Percentiles rank a stretch among this genome's conserved stretches.
phyloP scores from a whole-genome alignment of 768 basidiomycete genomes.

The Boletellus ananiceps region DNA sequence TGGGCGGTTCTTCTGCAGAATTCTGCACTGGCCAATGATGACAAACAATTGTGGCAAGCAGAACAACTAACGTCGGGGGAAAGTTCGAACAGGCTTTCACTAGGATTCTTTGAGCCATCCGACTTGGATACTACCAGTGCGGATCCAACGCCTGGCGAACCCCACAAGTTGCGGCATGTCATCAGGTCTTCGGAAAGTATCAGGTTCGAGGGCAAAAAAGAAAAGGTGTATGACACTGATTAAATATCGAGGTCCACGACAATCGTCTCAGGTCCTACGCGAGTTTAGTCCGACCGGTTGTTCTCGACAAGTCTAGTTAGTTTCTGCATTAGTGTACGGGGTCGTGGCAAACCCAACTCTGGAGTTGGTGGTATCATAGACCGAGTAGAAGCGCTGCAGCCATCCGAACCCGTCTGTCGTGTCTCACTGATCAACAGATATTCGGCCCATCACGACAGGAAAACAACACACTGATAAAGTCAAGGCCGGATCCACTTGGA shows the following conservation, averaged over 20 bases:
- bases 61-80: too few relatives aligned
- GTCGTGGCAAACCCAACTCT: slow-evolving; percentile 27
- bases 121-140: too few relatives aligned
- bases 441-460: too few relatives aligned
- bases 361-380: slow-evolving; percentile 38
- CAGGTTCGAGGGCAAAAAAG: too few relatives aligned
- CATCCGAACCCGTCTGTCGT: slow-evolving; percentile 49
- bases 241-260: not conserved
- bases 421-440: not conserved
- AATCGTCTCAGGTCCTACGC: not conserved
- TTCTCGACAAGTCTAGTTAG: slow-evolving; percentile 25
- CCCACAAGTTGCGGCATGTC: too few relatives aligned
- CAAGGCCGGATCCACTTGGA: slow-evolving; percentile 51
- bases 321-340: slow-evolving; percentile 41
- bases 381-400: slow-evolving; percentile 59
- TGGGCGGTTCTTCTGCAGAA: too few relatives aligned
- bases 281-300: not conserved
- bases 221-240: not conserved
- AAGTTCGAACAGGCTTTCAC: too few relatives aligned
- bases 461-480: slow-evolving; percentile 52
- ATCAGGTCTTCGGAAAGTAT: too few relatives aligned
- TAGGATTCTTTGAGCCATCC: too few relatives aligned
- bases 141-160: too few relatives aligned
- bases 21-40: too few relatives aligned
- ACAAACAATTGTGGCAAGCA: too few relatives aligned